A percentile compares a stretch with the other conserved stretches of the same genome.
Evolutionary conservation across 1,284 basidiomycete genomes (phyloP).

Genomic region (Trametes hirsuta): DNA sequence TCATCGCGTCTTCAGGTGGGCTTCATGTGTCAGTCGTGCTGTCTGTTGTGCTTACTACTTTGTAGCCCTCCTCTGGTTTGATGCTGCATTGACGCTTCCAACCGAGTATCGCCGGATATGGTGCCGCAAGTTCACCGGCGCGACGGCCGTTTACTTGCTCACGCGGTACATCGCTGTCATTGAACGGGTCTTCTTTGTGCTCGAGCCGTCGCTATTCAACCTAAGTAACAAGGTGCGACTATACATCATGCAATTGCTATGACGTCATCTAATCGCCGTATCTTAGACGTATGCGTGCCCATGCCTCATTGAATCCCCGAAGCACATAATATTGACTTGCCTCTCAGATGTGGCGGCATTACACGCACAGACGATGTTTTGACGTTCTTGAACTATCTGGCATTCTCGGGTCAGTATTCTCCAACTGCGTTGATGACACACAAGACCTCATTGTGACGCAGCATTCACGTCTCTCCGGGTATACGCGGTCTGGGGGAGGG

Average conservation of each 20-base stretch:
- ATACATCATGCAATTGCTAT: background rate
- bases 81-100: conserved; percentile 11
- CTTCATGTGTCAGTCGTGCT: background rate
- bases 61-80: conserved; percentile 11
- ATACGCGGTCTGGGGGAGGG: conserved; percentile 13
- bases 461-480: conserved; percentile 12
- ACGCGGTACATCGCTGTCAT: conserved; percentile 20
- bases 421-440: background rate
- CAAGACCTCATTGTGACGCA: background rate
- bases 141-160: conserved; percentile 18
- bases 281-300: background rate
- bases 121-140: conserved; percentile 16
- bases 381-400: conserved; percentile 3
- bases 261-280: background rate
- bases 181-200: conserved; percentile 1
- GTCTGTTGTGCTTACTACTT: background rate
- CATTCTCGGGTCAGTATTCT: background rate
- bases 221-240: conserved; percentile 2
- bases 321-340: background rate
- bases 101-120: conserved; percentile 19
- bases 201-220: background rate
- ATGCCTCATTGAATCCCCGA: no score
- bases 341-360: conserved; percentile 1
- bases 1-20: background rate
- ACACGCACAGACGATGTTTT: conserved; percentile 3